phyloP scores from a whole-genome alignment of 1,139 yeast genomes.

The Yamadazyma taylorii region DNA sequence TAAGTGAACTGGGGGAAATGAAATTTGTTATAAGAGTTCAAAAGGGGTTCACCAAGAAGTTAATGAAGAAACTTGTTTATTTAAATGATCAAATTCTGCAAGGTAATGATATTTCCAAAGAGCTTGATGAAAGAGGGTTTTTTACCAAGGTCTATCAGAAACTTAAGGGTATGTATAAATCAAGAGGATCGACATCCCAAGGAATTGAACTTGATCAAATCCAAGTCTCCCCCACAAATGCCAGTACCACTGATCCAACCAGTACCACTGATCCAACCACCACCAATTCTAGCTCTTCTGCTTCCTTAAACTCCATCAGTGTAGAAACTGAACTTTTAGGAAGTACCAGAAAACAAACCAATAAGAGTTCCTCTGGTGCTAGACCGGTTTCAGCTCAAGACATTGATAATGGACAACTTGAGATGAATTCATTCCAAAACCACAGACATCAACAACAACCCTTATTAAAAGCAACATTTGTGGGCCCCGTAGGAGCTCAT shows the following conservation, averaged over 20 bases:
- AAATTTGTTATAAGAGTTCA: slow-evolving; percentile 39
- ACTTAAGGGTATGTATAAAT: background rate
- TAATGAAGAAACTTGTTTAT: slow-evolving; percentile 26
- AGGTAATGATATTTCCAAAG: slow-evolving; percentile 5
- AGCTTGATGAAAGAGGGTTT: background rate
- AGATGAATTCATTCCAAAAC: too few species aligned
- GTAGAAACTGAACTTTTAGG: slow-evolving; percentile 16
- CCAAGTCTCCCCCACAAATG: too few species aligned
- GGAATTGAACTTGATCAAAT: background rate
- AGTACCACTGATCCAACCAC: too few species aligned
- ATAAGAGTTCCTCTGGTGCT: background rate
- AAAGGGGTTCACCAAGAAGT: slow-evolving; percentile 45
- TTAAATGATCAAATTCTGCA: slow-evolving; percentile 15
- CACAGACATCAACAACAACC: too few species aligned
- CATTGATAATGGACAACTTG: slow-evolving; percentile 7
- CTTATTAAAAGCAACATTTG: slow-evolving; percentile 33
- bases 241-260: too few species aligned
- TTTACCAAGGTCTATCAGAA: background rate
- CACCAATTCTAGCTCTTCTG: background rate
- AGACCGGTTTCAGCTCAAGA: slow-evolving; percentile 1
- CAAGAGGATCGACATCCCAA: background rate
- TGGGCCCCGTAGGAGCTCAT: slow-evolving; percentile 48
- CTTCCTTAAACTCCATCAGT: slow-evolving; percentile 6
- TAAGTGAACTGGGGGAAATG: slow-evolving; percentile 38
- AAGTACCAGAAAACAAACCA: slow-evolving; percentile 3